Evolutionary conservation across 805 yeast genomes (phyloP).

Genomic region (Dipodascus albidus): DNA sequence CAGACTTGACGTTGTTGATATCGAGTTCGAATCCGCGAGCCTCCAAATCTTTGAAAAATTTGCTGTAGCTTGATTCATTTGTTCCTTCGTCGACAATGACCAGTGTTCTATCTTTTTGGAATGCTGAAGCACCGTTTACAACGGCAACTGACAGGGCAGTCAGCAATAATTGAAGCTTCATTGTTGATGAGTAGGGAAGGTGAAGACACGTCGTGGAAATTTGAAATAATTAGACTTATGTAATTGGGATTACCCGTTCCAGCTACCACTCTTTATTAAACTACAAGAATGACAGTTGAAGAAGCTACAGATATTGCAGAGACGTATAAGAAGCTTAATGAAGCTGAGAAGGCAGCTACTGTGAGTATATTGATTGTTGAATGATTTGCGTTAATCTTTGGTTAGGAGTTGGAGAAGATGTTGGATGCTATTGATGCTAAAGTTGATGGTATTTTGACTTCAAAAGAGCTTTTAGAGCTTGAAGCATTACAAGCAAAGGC

Average conservation of each 20-base stretch:
- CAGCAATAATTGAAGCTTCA: conserved; percentile 2
- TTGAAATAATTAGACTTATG: too few relatives aligned
- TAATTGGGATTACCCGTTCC: too few relatives aligned
- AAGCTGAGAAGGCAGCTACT: conserved; percentile 56
- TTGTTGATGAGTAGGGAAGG: not conserved
- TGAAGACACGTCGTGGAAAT: conserved; percentile 1
- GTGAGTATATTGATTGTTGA: conserved; percentile 21
- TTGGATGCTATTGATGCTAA: conserved; percentile 54
- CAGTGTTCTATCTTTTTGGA: conserved; percentile 17
- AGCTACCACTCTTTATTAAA: not conserved
- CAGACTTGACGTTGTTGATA: conserved; percentile 22
- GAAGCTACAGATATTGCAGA: conserved; percentile 34
- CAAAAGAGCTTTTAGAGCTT: conserved; percentile 25
- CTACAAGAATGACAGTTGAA: conserved; percentile 6
- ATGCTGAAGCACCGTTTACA: conserved; percentile 6
- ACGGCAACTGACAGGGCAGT: conserved; percentile 5
- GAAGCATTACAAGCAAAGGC: conserved; percentile 3
- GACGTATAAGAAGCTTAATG: conserved; percentile 47
- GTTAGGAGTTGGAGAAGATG: conserved; percentile 44
- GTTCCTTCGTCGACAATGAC: conserved; percentile 22
- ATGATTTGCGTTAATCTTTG: not conserved
- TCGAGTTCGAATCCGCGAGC: conserved; percentile 28
- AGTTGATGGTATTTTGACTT: conserved; percentile 40
- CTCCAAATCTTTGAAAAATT: conserved; percentile 16
- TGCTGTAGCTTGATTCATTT: conserved; percentile 9